Evolutionary conservation across 2,329 filamentous ascomycete genomes (phyloP), one percentile per base, ranked within the genome.

Genomic region (Colletotrichum viniferum): DNA sequence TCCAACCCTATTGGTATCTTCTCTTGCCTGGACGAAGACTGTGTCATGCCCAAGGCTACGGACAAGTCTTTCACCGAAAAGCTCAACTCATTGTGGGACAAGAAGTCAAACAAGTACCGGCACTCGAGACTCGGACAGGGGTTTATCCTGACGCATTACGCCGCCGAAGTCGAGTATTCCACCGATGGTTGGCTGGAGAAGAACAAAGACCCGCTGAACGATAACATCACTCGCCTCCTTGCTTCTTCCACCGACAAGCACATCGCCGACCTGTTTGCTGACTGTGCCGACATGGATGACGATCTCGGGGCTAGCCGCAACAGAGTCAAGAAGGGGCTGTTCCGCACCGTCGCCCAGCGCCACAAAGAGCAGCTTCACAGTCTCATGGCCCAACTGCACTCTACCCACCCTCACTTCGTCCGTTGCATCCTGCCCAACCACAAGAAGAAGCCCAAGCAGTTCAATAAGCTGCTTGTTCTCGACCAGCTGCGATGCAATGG

Each of bases 331-430:
- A 98, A 97, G 85, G 97, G 97, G 0, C 90, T 99, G 5, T 99
- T 99, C 90, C 93, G 97, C 36, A 99, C 97, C 0, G 97, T 98
- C 7, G 97, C 97, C 7, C 97, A 99, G 83, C 91, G 96, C 80
- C 97, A 99, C 88, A 99, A 99, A 85, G 97, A 99, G 84, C 96
- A 98, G 80, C 90, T 99, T n/a, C 95, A 96, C n/a, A 97, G 93
- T 77, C 87, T 99, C 74, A 99, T 99, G 97, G 89, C 90, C 16
- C 96, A 98, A 81, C 90, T 99, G 18, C 94, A 99, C 83, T 97
- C 95, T 1, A 99, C 97, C 1, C 97, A 99, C 83, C 97, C 97
- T 73, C 97, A 99, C 84, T 99, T 99, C 82, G 97, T 99, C 34
- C 94, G 97, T 62, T 99, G 97, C 82, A 99, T 99, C 77, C 89